Conservation (phyloP, 2,329 filamentous ascomycete species). For the Ciborinia camelliae region DNA sequence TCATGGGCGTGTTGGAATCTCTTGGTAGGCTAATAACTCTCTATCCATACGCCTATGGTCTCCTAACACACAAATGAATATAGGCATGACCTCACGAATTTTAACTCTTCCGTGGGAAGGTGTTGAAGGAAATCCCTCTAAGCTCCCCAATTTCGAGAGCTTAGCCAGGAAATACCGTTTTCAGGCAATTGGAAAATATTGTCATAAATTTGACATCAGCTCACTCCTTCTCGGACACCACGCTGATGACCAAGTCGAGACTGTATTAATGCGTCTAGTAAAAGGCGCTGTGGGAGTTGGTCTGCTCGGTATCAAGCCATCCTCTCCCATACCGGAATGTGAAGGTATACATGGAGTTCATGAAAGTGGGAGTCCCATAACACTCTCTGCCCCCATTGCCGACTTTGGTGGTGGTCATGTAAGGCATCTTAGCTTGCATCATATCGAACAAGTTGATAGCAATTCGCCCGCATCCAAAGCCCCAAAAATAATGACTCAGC, state of each 20-base stretch:
- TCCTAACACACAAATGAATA: background rate
- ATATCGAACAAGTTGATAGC: background rate
- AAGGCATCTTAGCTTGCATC: too few species aligned
- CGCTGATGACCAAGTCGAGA: constrained; percentile 87
- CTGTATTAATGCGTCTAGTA: constrained; percentile 74
- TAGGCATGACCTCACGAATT: constrained; percentile 34
- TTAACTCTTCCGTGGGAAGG: constrained; percentile 51
- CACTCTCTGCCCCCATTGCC: background rate
- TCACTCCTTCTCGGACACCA: constrained; percentile 82
- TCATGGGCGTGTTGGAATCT: constrained; percentile 39
- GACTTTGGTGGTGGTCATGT: too few species aligned
- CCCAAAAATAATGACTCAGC: background rate
- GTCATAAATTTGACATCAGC: constrained; percentile 48
- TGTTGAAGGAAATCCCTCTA: constrained; percentile 39
- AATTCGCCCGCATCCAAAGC: background rate
- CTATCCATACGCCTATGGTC: background rate
- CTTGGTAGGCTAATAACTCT: constrained; percentile 24
- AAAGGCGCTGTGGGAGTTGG: constrained; percentile 66
- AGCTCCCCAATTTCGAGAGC: constrained; percentile 68
- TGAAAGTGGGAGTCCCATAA: constrained; percentile 51
- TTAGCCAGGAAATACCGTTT: constrained; percentile 73
- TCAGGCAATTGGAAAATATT: constrained; percentile 62
- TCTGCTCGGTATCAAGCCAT: constrained; percentile 63
- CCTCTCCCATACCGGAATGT: constrained; percentile 78
- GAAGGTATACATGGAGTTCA: constrained; percentile 69